A percentile compares a stretch with the other conserved stretches of the same genome.
phyloP scores from a whole-genome alignment of 768 basidiomycete species.

The Mrakia frigida region DNA sequence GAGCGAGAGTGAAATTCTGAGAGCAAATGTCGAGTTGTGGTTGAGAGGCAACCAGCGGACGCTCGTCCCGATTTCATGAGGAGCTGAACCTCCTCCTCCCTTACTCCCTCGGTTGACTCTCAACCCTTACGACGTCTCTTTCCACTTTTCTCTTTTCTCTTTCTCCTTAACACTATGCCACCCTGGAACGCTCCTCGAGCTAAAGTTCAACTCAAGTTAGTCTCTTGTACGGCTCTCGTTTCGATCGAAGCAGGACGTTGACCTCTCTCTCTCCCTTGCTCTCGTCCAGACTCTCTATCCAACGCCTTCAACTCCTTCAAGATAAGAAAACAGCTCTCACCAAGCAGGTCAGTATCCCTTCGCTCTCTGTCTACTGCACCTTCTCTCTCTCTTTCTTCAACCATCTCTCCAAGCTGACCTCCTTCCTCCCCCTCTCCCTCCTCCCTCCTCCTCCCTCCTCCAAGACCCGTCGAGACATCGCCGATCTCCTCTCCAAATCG shows the following conservation, averaged over 20 bases:
- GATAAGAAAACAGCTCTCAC: slow-evolving; percentile 89
- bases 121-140: too few relatives aligned
- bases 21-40: too few relatives aligned
- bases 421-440: neutral
- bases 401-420: neutral
- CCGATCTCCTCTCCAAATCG: slow-evolving; percentile 66
- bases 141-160: neutral
- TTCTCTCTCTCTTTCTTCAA: neutral
- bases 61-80: too few relatives aligned
- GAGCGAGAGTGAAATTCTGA: too few relatives aligned
- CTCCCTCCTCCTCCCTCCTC: neutral
- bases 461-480: slow-evolving; percentile 71
- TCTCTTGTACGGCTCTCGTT: neutral
- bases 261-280: slow-evolving; percentile 60
- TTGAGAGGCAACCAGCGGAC: too few relatives aligned
- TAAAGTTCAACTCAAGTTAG: slow-evolving; percentile 27
- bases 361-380: too few relatives aligned
- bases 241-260: neutral
- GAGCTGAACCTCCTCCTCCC: too few relatives aligned
- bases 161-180: slow-evolving; percentile 3
- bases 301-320: slow-evolving; percentile 38
- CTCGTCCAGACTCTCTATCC: slow-evolving; percentile 59
- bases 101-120: too few relatives aligned
- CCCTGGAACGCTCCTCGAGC: slow-evolving; percentile 22
- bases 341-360: slow-evolving; percentile 44